These are phyloP conservation scores for Dalbergia cochinchinensis DNA, from an alignment of 306 rosid species.

Conservation along the genomic window DNA sequence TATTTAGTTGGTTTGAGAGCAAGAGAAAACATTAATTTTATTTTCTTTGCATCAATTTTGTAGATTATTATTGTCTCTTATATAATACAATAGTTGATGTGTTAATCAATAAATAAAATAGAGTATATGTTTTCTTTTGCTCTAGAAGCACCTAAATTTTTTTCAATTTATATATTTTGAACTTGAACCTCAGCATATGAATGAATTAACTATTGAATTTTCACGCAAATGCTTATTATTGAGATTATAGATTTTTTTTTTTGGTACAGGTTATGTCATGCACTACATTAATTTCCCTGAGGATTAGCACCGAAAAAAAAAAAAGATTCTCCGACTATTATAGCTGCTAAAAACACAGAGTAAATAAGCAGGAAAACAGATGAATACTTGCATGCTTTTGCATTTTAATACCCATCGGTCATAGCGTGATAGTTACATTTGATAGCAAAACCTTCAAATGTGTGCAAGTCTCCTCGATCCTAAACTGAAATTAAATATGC, in stretches of 20 bases:
- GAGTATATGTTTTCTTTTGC: no score
- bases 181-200: no score
- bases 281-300: neutral
- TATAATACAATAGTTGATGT: no score
- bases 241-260: neutral
- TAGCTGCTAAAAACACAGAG: neutral
- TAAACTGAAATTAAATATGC: neutral
- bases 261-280: neutral
- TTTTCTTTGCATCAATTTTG: no score
- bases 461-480: neutral
- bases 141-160: no score
- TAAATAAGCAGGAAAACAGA: neutral
- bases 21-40: neutral
- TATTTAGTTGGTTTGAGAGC: neutral
- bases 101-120: no score
- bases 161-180: no score
- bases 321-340: neutral
- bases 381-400: neutral
- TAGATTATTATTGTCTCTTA: no score
- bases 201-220: neutral
- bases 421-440: neutral
- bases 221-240: neutral
- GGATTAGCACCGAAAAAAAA: neutral
- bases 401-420: conserved; percentile 13
- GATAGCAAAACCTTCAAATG: neutral